Evolutionary conservation across 768 basidiomycete species (phyloP), one percentile per base, ranked within the genome.

Genomic region (Lentinula sp.): DNA sequence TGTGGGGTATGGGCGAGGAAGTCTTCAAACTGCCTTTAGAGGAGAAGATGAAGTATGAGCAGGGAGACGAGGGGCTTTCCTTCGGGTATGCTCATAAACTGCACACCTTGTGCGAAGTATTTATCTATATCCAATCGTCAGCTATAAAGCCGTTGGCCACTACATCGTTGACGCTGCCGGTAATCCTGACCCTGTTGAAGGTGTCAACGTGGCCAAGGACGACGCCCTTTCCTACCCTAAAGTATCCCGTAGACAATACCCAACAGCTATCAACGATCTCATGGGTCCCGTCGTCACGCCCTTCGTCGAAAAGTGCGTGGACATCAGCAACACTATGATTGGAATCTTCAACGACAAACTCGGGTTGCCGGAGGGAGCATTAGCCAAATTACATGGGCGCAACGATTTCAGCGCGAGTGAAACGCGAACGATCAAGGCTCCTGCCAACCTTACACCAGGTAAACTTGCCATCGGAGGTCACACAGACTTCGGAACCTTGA

Each of bases 401-500:
- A 68, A 68, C 12, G 74, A 76, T 23, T 56, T 66, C 15, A 79
- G 76, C 43, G 77, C 76, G 7, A 75, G 79, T 54, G 82, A 82
- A 63, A 71, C 76, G 1, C 70, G 82, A 8, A 64, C 75, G n/a
- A 77, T 77, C 59, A 76, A 65, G 64, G 75, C 70, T 20, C 77
- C 80, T 6, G 76, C 70, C 13, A 68, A 62, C 1, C 70, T 59
- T 3, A 64, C 67, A 13, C 77, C 13, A 61, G 71, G 73, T 6
- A 69, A 62, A 13, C 65, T 70, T 16, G 67, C 70, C 7, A 52
- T 81, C 5, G 82, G 79, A 6, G 74, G 77, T 1, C 88, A 90
- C 67, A 88, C 87, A 2, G 88, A 88, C 69, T 89, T 88, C 63
- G 86, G 87, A 64, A 85, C 84, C n/a, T 68, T 88, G 60, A 86